Percentiles rank a stretch among this genome's conserved stretches.
phyloP scores from a whole-genome alignment of 1,284 basidiomycete species.

The Malassezia sp. region DNA sequence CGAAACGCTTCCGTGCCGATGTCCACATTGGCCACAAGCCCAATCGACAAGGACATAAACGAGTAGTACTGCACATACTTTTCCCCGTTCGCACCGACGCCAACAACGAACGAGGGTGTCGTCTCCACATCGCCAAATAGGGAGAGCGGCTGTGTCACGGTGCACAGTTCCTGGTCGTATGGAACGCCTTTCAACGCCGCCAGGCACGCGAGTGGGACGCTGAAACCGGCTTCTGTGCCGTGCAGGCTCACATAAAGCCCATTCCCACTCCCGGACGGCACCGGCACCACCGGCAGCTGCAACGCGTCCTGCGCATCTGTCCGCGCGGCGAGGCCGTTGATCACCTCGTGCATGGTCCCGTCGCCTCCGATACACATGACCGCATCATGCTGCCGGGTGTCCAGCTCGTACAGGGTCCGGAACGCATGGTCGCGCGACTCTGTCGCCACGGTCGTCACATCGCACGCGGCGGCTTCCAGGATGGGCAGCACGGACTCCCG shows the following conservation, averaged over 20 bases:
- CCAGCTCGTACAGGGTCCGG: conserved; percentile 58
- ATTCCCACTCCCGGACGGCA: conserved; percentile 80
- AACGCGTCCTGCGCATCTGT: conserved; percentile 61
- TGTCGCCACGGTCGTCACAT: conserved; percentile 55
- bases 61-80: conserved; percentile 54
- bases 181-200: conserved; percentile 71
- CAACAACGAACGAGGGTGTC: conserved; percentile 10
- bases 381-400: conserved; percentile 55
- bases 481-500: conserved; percentile 65
- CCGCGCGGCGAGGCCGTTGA: conserved; percentile 77
- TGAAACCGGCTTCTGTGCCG: conserved; percentile 36
- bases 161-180: conserved; percentile 71
- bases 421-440: conserved; percentile 57
- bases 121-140: conserved; percentile 9
- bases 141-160: conserved; percentile 57
- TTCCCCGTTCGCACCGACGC: conserved; percentile 10
- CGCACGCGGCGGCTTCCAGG: conserved; percentile 63
- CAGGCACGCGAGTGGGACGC: conserved; percentile 55
- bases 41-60: conserved; percentile 76
- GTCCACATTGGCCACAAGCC: conserved; percentile 75
- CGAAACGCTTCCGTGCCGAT: conserved; percentile 69
- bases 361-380: conserved; percentile 79
- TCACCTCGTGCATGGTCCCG: conserved; percentile 75
- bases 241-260: conserved; percentile 65
- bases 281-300: conserved; percentile 63